Base-by-base conservation (phyloP, 805 yeast genomes). In the Monosporozyma aerobia region DNA sequence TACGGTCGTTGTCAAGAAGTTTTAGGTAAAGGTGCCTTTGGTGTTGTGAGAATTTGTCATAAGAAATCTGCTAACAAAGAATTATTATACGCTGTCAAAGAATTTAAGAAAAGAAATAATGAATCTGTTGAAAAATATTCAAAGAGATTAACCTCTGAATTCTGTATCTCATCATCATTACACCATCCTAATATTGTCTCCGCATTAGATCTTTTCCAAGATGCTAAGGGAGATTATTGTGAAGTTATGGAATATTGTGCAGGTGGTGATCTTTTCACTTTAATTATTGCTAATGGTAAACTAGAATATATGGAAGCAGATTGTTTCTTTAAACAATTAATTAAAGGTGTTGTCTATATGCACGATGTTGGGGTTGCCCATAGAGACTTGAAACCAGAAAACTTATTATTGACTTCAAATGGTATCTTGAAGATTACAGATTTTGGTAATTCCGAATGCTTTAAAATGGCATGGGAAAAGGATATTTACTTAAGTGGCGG, bases 1-100 rank as follows among this genome's bases (percentile, higher is more conserved):
- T 92, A 92, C 67, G 99, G 99, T 44, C 78, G 86, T 50, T 92
- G 98, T 67, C 96, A 89, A 69, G 98, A 92, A 67, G 87, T 90
- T 48, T 80, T 94, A 57, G 99, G 99, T 27, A 79, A 87, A 50
- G 98, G 98, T 22, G 83, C 97, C 0, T 92, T 87, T 73, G 99
- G 99, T 19, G 88, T 89, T 47, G 98, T 92, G 22, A 76, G 97
- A 55, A 80, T 94, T 5, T 79, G 95, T 6, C 97, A 90, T 73
- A 85, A 85, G 66, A 81, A 79, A 61, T 43, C 53, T 8, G 19
- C 45, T n/a, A 44, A 51, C 23, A 53, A 53, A 44, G 83, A 79
- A 58, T 69, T 70, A 14, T 67, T 87, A 23, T 89, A 74, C 64
- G 97, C 96, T 0, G 96, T 89, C n/a, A 89, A 89, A 62, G 95